Conservation (phyloP, 495 filamentous ascomycete species). For the Penicillium coprophilum region DNA sequence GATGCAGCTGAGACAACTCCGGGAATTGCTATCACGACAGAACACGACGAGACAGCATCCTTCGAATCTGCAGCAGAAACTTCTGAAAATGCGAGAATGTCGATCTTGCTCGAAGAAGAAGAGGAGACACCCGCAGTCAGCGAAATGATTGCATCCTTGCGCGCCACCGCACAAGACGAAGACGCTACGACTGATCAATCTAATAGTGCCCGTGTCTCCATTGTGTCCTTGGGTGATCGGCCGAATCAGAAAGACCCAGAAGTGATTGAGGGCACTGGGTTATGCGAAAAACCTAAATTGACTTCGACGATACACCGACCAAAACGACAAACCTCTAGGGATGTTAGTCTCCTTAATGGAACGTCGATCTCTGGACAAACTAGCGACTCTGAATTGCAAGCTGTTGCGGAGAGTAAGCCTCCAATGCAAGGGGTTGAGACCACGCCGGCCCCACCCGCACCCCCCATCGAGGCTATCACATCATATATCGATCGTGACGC, state of each 20-base stretch:
- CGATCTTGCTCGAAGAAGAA: slow-evolving; percentile 28
- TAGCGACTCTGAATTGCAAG: slow-evolving; percentile 25
- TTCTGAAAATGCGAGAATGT: slow-evolving; percentile 24
- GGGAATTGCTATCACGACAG: slow-evolving; percentile 27
- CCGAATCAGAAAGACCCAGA: slow-evolving; percentile 25
- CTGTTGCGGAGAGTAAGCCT: slow-evolving; percentile 21
- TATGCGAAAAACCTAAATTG: slow-evolving; percentile 35
- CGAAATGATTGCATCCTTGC: slow-evolving; percentile 27
- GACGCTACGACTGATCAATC: slow-evolving; percentile 24
- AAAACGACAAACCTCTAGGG: slow-evolving; percentile 35
- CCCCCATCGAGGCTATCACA: slow-evolving; percentile 29
- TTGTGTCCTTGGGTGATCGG: slow-evolving; percentile 27
- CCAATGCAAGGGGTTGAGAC: slow-evolving; percentile 36
- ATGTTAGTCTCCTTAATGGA: slow-evolving; percentile 26
- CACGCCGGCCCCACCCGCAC: slow-evolving; percentile 24
- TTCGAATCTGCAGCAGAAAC: slow-evolving; percentile 13
- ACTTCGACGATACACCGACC: slow-evolving; percentile 35
- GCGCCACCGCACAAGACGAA: slow-evolving; percentile 18
- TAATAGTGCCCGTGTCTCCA: slow-evolving; percentile 24
- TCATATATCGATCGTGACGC: slow-evolving; percentile 21
- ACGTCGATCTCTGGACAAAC: slow-evolving; percentile 28
- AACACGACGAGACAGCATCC: slow-evolving; percentile 7
- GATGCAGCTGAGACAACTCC: slow-evolving; percentile 27
- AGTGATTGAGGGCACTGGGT: slow-evolving; percentile 41
- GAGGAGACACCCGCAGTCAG: slow-evolving; percentile 22